Evolutionary conservation across 2,329 filamentous ascomycete genomes (phyloP), one percentile per base, ranked within the genome.

Genomic region (Chrysoporthe puriensis): DNA sequence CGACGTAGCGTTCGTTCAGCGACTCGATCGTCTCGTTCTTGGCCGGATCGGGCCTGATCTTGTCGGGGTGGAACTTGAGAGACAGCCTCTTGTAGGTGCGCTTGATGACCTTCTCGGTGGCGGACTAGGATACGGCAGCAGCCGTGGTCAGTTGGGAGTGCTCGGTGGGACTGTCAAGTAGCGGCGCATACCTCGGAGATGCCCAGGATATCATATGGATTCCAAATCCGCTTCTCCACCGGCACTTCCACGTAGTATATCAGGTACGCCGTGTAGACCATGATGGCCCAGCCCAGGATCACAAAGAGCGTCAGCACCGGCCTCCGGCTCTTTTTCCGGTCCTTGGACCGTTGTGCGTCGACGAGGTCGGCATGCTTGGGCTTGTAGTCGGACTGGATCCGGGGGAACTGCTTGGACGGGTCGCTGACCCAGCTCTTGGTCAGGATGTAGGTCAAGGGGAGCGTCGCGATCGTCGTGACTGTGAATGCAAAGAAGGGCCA

Each of bases 401-500:
- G 88, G 64, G 92, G 89, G 70, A 94, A 94, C 69, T 92, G 91
- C 72, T 90, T 91, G 77, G 94, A 91, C 72, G 93, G 88, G 75
- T 94, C 83, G 72, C 83, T 92, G 61, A 70, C 60, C 79, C 87
- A 91, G 57, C 93, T 89, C 77, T 90, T 91, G 75, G 97, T 85
- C 73, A 97, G 89, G 72, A 90, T 92, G 81, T 96, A 97, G 75
- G 95, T 97, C 76, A 97, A 86, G 70, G 95, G 94, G 68, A 97
- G 82, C 44, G 96, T 97, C 80, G 97, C 87, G 73, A 99, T 88
- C 76, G 90, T 90, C 71, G 91, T 89, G 76, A 98, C 86, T 56
- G 94, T 97, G 77, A 97, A 90, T 81, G 98, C 91, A 85, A 99
- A 99, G 87, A 97, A 97, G 73, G 96, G 96, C 85, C 97, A 99